Conservation (phyloP, 2,329 filamentous ascomycete genomes). For the Sclerotinia glacialis region DNA sequence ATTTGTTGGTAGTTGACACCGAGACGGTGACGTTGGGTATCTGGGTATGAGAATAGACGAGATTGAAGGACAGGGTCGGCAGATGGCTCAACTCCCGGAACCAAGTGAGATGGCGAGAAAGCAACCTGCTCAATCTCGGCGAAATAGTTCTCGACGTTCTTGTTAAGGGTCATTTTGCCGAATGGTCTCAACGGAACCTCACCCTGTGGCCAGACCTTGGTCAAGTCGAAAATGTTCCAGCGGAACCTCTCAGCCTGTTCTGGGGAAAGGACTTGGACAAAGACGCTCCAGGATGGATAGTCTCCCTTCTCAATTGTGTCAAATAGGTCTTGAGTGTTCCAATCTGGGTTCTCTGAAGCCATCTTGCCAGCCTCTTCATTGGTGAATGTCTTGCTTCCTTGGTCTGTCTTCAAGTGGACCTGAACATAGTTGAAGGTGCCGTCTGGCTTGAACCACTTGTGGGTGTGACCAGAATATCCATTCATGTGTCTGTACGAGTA, state of each 20-base stretch:
- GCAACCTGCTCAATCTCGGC: constrained; percentile 68
- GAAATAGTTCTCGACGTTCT: constrained; percentile 61
- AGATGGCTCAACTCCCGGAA: constrained; percentile 66
- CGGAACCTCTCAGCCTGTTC: constrained; percentile 59
- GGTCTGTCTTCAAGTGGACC: constrained; percentile 61
- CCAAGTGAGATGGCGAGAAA: constrained; percentile 65
- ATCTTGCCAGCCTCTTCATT: constrained; percentile 55
- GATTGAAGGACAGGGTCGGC: constrained; percentile 68
- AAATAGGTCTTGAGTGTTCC: constrained; percentile 61
- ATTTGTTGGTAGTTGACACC: constrained; percentile 59
- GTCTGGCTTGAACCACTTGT: constrained; percentile 64
- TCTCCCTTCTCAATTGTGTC: constrained; percentile 60
- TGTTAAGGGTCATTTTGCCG: constrained; percentile 62
- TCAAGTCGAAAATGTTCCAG: constrained; percentile 67
- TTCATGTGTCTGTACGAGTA: constrained; percentile 66
- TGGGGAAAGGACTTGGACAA: constrained; percentile 61
- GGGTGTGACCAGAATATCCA: constrained; percentile 64
- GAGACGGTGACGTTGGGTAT: constrained; percentile 58
- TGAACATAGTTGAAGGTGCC: constrained; percentile 65
- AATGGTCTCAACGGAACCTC: constrained; percentile 60
- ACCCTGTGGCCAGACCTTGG: constrained; percentile 65
- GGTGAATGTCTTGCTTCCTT: constrained; percentile 59
- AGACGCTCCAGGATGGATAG: constrained; percentile 61
- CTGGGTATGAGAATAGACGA: constrained; percentile 68
- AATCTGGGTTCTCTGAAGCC: constrained; percentile 58